A percentile compares a stretch with the other conserved stretches of the same genome.
Conservation (phyloP, 1,284 basidiomycete genomes). For the Peniophora sp. region DNA sequence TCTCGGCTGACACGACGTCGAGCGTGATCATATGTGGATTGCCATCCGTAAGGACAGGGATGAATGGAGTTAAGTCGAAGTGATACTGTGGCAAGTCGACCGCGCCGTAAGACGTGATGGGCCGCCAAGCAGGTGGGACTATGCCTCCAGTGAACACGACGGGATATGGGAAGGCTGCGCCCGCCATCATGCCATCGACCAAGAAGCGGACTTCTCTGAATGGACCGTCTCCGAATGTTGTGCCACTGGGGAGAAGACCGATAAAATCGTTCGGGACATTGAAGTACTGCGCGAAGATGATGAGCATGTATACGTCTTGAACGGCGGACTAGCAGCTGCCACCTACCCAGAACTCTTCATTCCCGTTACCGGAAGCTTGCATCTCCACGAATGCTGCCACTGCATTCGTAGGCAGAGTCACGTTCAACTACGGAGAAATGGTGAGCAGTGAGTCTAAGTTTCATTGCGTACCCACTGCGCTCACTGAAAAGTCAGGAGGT, state of each 20-base stretch:
- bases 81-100: slow-evolving; percentile 74
- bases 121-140: slow-evolving; percentile 66
- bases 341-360: slow-evolving; percentile 76
- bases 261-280: slow-evolving; percentile 59
- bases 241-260: slow-evolving; percentile 40
- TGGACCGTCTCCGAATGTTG: slow-evolving; percentile 52
- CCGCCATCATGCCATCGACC: slow-evolving; percentile 66
- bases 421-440: slow-evolving; percentile 39
- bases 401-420: slow-evolving; percentile 63
- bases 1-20: slow-evolving; percentile 67
- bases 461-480: slow-evolving; percentile 10
- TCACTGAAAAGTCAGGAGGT: slow-evolving; percentile 61
- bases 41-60: slow-evolving; percentile 64
- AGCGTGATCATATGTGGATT: slow-evolving; percentile 60
- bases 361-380: slow-evolving; percentile 62
- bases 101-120: slow-evolving; percentile 72
- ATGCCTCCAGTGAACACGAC: slow-evolving; percentile 81
- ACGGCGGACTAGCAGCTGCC: slow-evolving; percentile 3
- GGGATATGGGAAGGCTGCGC: slow-evolving; percentile 68
- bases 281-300: slow-evolving; percentile 48
- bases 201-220: slow-evolving; percentile 73
- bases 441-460: not conserved
- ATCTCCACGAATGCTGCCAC: slow-evolving; percentile 64
- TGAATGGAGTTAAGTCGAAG: slow-evolving; percentile 73
- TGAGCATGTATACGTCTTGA: slow-evolving; percentile 1